phyloP scores from a whole-genome alignment of 2,329 filamentous ascomycete genomes.

The Penicillium brasilianum region DNA sequence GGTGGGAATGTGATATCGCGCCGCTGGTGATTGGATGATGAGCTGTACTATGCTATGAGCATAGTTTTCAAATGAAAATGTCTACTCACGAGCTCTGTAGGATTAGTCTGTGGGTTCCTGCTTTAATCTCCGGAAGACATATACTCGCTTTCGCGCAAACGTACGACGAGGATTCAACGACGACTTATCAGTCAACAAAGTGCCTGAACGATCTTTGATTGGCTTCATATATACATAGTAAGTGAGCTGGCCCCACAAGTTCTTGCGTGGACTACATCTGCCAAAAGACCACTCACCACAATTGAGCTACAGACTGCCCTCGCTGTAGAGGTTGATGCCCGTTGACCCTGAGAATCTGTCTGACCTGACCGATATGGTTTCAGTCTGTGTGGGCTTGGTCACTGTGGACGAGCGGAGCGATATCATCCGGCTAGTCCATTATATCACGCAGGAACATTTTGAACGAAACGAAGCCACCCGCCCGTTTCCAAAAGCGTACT shows the following conservation, averaged over 20 bases:
- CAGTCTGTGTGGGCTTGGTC: background rate
- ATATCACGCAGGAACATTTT: conserved; percentile 2
- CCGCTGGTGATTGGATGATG: background rate
- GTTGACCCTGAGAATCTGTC: background rate
- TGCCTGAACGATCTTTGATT: too few species aligned
- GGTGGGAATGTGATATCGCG: background rate
- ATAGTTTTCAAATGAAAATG: background rate
- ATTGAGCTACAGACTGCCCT: background rate
- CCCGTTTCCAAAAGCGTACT: background rate
- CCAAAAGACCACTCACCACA: background rate
- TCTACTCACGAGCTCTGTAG: background rate
- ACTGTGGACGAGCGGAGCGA: background rate
- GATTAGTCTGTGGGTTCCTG: background rate
- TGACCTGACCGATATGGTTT: background rate
- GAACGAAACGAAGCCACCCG: background rate
- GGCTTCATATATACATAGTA: too few species aligned
- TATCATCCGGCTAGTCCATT: background rate
- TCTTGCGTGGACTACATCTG: background rate
- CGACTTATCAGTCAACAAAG: too few species aligned
- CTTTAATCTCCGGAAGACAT: too few species aligned
- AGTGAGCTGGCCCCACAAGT: background rate
- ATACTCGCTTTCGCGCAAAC: too few species aligned
- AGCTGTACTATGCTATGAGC: background rate
- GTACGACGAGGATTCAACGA: too few species aligned
- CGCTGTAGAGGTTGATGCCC: background rate